Conservation (phyloP, 1,139 yeast genomes). For the Wickerhamomyces sp. region DNA sequence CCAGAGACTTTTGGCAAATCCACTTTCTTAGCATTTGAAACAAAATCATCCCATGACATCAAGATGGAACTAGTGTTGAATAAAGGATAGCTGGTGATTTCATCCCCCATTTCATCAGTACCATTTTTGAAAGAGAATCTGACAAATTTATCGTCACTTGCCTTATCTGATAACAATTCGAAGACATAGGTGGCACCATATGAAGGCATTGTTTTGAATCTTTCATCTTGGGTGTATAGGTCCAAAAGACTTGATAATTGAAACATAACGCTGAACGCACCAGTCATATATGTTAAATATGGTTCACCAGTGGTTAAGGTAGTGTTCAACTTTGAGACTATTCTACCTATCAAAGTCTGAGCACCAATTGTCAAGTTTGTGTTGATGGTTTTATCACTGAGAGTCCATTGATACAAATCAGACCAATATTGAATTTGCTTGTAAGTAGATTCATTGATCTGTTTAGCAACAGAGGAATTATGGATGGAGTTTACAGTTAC, state of each 20-base stretch:
- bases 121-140: conserved; percentile 41
- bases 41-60: conserved; percentile 33
- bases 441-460: conserved; percentile 27
- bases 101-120: conserved; percentile 27
- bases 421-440: conserved; percentile 30
- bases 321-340: conserved; percentile 28
- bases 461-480: conserved; percentile 30
- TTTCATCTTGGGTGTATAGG: conserved; percentile 26
- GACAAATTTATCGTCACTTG: conserved; percentile 27
- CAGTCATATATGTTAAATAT: conserved; percentile 34
- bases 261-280: conserved; percentile 38
- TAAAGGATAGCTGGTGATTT: conserved; percentile 30
- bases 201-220: conserved; percentile 39
- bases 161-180: conserved; percentile 30
- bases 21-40: conserved; percentile 20
- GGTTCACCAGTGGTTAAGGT: conserved; percentile 32
- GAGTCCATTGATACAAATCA: conserved; percentile 34
- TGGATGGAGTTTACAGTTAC: conserved; percentile 36
- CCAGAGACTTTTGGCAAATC: conserved; percentile 25
- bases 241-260: conserved; percentile 33
- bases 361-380: conserved; percentile 34
- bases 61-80: conserved; percentile 28
- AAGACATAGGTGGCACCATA: conserved; percentile 39
- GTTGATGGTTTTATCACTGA: conserved; percentile 28
- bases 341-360: conserved; percentile 30